Percentiles rank a stretch among this genome's conserved stretches.
These are phyloP conservation scores for Populus nigra DNA, from an alignment of 345 rosid genomes.

Conservation along the genomic window DNA sequence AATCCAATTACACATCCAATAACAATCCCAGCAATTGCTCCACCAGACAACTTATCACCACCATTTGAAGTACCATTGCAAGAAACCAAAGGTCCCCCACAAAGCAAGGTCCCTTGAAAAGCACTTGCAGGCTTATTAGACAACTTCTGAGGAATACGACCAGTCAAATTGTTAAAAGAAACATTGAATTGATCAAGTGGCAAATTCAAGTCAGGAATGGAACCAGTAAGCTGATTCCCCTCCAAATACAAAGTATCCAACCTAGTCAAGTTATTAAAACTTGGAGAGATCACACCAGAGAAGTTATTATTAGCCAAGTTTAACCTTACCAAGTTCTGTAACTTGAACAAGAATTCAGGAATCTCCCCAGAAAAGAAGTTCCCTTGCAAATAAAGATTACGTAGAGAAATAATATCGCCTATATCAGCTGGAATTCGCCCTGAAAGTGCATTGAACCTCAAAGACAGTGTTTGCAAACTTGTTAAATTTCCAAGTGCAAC, in stretches of 20 bases:
- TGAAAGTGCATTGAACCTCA: slow-evolving; percentile 60
- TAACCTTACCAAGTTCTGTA: slow-evolving; percentile 34
- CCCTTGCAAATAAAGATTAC: slow-evolving; percentile 62
- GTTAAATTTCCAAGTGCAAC: slow-evolving; percentile 70
- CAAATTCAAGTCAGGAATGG: slow-evolving; percentile 31
- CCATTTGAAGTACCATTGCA: slow-evolving; percentile 28
- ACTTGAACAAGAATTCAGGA: slow-evolving; percentile 43
- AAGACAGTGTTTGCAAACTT: slow-evolving; percentile 55
- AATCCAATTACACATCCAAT: slow-evolving; percentile 38
- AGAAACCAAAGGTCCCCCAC: slow-evolving; percentile 39
- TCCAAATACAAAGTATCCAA: slow-evolving; percentile 36
- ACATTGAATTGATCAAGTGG: slow-evolving; percentile 44
- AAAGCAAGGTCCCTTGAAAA: slow-evolving; percentile 37
- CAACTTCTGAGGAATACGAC: slow-evolving; percentile 32
- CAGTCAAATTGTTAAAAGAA: slow-evolving; percentile 38
- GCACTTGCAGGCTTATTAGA: slow-evolving; percentile 17
- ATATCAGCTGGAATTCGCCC: slow-evolving; percentile 78
- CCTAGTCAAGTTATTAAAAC: slow-evolving; percentile 33
- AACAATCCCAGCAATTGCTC: slow-evolving; percentile 45
- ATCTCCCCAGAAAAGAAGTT: slow-evolving; percentile 73
- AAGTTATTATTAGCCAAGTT: slow-evolving; percentile 33
- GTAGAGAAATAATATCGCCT: slow-evolving; percentile 53
- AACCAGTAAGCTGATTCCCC: slow-evolving; percentile 36
- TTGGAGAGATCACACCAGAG: slow-evolving; percentile 33
- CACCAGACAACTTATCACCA: slow-evolving; percentile 32